phyloP scores from a whole-genome alignment of 257 asterid species.

The Capsicum baccatum region DNA sequence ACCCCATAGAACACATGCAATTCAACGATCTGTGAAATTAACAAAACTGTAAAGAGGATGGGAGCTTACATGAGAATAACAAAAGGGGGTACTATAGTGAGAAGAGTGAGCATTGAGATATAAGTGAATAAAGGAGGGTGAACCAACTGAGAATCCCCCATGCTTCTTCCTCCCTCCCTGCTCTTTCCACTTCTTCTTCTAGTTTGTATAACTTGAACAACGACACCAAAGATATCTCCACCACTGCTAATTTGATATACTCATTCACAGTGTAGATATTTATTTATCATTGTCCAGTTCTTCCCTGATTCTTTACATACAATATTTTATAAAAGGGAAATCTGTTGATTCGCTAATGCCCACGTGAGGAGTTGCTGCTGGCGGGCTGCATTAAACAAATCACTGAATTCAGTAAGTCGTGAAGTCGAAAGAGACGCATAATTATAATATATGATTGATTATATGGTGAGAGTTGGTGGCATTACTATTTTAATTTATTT shows the following conservation, averaged over 20 bases:
- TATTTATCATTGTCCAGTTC: too few relatives aligned
- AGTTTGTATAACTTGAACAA: not conserved
- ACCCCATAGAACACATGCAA: not conserved
- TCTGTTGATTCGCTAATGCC: too few relatives aligned
- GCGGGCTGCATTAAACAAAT: too few relatives aligned
- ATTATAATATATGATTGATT: too few relatives aligned
- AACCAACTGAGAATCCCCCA: slow-evolving; percentile 71
- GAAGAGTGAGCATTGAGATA: slow-evolving; percentile 79
- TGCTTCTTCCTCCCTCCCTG: not conserved
- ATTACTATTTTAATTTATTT: too few relatives aligned
- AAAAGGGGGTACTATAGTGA: slow-evolving; percentile 86
- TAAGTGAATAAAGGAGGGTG: slow-evolving; percentile 85
- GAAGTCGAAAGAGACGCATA: too few relatives aligned
- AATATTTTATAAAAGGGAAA: too few relatives aligned
- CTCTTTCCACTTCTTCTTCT: not conserved
- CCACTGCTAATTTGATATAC: not conserved
- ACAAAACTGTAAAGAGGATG: not conserved
- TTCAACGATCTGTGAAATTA: not conserved
- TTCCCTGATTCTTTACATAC: too few relatives aligned
- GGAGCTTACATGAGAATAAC: slow-evolving; percentile 81
- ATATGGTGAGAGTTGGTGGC: too few relatives aligned
- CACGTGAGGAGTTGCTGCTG: too few relatives aligned
- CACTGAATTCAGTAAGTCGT: too few relatives aligned
- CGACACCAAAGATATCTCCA: not conserved
- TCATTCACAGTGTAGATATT: too few relatives aligned